Conservation (phyloP, 495 filamentous ascomycete genomes). For the Beverwykella pulmonaria region DNA sequence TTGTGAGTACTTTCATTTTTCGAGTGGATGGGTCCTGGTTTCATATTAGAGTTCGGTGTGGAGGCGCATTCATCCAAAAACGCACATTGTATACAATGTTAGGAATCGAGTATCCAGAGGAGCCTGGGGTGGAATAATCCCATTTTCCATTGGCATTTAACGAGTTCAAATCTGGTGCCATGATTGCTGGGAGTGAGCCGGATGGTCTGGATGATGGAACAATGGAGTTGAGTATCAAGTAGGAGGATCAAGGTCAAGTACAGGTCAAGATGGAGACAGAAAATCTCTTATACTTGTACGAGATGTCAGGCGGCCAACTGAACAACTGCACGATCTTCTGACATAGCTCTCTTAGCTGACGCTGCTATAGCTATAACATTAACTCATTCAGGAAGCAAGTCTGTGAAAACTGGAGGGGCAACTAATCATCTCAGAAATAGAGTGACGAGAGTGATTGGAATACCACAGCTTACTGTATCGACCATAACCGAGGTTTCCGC, state of each 20-base stretch:
- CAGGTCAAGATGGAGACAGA: too few relatives aligned
- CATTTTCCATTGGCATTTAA: conserved; percentile 27
- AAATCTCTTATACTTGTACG: too few relatives aligned
- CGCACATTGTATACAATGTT: conserved; percentile 34
- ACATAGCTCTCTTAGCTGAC: too few relatives aligned
- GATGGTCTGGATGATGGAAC: neutral
- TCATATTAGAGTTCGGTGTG: neutral
- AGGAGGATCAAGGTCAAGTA: neutral
- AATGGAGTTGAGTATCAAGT: neutral
- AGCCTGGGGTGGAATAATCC: conserved; percentile 45
- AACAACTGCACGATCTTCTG: too few relatives aligned
- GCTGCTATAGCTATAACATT: too few relatives aligned
- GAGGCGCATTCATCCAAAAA: neutral
- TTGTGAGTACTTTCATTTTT: conserved; percentile 42
- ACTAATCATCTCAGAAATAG: too few relatives aligned
- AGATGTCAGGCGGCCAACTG: too few relatives aligned
- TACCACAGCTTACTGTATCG: neutral
- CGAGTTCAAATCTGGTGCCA: conserved; percentile 44
- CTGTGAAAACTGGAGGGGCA: too few relatives aligned
- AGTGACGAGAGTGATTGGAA: neutral
- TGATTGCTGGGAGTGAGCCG: neutral
- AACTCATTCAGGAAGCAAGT: too few relatives aligned
- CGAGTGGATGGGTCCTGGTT: conserved; percentile 40
- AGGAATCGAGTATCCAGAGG: conserved; percentile 42
- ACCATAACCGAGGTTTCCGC: neutral